These are phyloP conservation scores for Trypethelium eluteriae DNA, from an alignment of 495 filamentous ascomycete genomes.

Conservation along the genomic window DNA sequence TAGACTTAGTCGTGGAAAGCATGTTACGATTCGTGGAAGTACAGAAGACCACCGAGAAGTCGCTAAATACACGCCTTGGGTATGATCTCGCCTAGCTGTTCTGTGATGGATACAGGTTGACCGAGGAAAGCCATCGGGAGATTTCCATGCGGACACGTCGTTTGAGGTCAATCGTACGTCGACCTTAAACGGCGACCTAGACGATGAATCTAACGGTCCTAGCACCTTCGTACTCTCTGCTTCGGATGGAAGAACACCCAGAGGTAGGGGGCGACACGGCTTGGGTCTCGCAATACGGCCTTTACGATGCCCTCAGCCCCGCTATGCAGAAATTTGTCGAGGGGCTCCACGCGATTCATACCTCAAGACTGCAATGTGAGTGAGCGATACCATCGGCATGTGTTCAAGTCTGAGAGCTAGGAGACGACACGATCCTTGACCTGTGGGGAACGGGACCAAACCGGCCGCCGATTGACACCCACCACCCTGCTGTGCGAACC, in stretches of 20 bases:
- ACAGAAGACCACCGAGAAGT: slow-evolving; percentile 37
- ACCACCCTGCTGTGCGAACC: slow-evolving; percentile 49
- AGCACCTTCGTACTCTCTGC: slow-evolving; percentile 44
- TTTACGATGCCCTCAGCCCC: slow-evolving; percentile 45
- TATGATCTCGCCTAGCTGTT: slow-evolving; percentile 17
- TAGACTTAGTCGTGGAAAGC: slow-evolving; percentile 25
- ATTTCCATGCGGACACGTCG: slow-evolving; percentile 47
- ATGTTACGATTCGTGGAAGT: slow-evolving; percentile 35
- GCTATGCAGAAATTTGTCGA: slow-evolving; percentile 43
- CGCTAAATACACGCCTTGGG: slow-evolving; percentile 39
- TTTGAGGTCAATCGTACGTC: slow-evolving; percentile 43
- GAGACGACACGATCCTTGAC: slow-evolving; percentile 41
- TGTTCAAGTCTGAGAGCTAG: slow-evolving; percentile 10
- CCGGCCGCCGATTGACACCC: slow-evolving; percentile 45
- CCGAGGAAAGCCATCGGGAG: slow-evolving; percentile 32
- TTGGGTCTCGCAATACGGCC: slow-evolving; percentile 30
- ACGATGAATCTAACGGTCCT: not conserved
- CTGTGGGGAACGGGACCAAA: slow-evolving; percentile 44
- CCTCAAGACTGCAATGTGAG: not conserved
- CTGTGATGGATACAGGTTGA: not conserved
- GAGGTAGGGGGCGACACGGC: slow-evolving; percentile 48
- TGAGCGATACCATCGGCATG: slow-evolving; percentile 24
- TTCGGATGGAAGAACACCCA: slow-evolving; percentile 51
- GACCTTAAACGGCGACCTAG: not conserved
- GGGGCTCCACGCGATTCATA: slow-evolving; percentile 38